These are phyloP conservation scores for Coemansia sp. DNA, from an alignment of 192 early-diverging fungal genomes.

Conservation along the genomic window DNA sequence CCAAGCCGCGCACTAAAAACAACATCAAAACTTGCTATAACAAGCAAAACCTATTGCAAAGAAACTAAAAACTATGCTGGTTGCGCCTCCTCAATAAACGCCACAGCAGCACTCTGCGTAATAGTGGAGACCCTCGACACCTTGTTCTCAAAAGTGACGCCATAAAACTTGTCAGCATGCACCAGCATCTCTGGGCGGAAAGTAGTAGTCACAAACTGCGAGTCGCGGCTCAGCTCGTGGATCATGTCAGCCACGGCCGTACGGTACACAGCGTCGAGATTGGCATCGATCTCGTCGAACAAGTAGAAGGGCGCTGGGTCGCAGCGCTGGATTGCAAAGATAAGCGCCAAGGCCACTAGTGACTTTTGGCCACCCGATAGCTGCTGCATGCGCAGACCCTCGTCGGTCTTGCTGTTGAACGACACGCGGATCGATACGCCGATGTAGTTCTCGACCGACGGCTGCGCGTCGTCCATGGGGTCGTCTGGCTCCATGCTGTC, in stretches of 20 bases:
- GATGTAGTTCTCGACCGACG: constrained; percentile 77
- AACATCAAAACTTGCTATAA: not conserved
- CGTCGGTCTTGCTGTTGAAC: constrained; percentile 86
- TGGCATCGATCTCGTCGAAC: constrained; percentile 99
- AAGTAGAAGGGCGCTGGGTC: constrained; percentile 99
- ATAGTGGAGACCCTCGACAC: constrained; percentile 83
- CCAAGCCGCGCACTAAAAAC: not conserved
- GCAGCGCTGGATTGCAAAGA: constrained; percentile 97
- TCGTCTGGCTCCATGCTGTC: constrained; percentile 29
- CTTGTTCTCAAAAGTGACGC: constrained; percentile 95
- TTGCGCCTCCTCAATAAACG: constrained; percentile 56
- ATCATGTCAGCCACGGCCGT: constrained; percentile 95
- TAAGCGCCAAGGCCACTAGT: constrained; percentile 92
- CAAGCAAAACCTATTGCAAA: not conserved
- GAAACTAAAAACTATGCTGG: constrained; percentile 6
- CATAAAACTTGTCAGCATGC: constrained; percentile 94
- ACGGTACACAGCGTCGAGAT: constrained; percentile 92
- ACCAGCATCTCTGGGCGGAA: constrained; percentile 95
- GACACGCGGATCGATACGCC: constrained; percentile 93
- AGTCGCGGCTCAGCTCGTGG: constrained; percentile 75
- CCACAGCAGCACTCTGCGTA: constrained; percentile 64
- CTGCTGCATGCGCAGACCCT: constrained; percentile 90
- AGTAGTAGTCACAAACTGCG: constrained; percentile 98
- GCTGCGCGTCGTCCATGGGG: constrained; percentile 27
- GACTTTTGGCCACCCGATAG: constrained; percentile 98